Conservation (phyloP, 345 rosid species). For the Salix dunnii region DNA sequence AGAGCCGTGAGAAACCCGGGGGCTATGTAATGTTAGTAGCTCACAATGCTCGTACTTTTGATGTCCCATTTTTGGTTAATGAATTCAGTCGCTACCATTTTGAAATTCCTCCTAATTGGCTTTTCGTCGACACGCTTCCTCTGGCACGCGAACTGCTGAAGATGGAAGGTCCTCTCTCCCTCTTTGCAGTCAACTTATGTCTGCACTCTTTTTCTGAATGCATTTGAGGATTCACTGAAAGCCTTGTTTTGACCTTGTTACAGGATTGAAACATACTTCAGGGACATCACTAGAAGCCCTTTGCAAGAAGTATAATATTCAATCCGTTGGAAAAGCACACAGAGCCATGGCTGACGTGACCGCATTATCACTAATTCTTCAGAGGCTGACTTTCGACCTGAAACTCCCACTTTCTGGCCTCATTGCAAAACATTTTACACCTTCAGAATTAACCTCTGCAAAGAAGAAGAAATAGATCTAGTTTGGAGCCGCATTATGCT, state of each 20-base stretch:
- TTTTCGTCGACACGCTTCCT: conserved; percentile 61
- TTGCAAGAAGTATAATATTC: conserved; percentile 32
- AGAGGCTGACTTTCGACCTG: conserved; percentile 58
- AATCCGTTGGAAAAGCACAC: conserved; percentile 42
- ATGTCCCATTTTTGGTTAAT: conserved; percentile 61
- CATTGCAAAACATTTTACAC: conserved; percentile 43
- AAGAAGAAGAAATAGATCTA: conserved; percentile 37
- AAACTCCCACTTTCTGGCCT: conserved; percentile 52
- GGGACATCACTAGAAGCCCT: conserved; percentile 45
- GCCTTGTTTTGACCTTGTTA: neutral
- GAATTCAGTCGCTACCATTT: conserved; percentile 67
- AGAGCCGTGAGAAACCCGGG: conserved; percentile 73
- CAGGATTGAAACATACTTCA: conserved; percentile 38
- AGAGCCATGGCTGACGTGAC: conserved; percentile 84
- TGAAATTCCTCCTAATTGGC: conserved; percentile 70
- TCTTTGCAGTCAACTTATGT: neutral
- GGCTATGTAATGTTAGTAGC: conserved; percentile 66
- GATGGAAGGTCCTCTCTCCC: conserved; percentile 47
- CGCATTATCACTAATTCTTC: conserved; percentile 54
- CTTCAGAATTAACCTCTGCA: conserved; percentile 29
- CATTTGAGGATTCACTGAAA: neutral
- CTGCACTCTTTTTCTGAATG: neutral
- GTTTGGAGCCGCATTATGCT: neutral
- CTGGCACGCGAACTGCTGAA: conserved; percentile 63
- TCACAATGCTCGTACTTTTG: conserved; percentile 78